phyloP scores from a whole-genome alignment of 805 yeast genomes.

The Saturnispora halmiae region DNA sequence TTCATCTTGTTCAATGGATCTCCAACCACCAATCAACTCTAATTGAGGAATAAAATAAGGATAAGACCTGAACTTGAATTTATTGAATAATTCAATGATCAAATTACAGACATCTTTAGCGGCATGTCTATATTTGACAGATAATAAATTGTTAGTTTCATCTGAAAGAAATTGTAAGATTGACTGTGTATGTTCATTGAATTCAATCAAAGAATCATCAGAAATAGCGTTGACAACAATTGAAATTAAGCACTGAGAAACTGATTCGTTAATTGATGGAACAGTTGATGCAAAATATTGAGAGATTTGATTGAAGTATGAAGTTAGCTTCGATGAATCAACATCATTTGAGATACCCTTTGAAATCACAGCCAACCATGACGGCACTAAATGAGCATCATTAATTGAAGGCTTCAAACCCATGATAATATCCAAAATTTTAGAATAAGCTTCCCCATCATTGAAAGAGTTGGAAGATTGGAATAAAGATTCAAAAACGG shows the following conservation, averaged over 20 bases:
- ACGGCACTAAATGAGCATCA: constrained; percentile 79
- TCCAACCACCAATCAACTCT: constrained; percentile 73
- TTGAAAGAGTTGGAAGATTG: constrained; percentile 44
- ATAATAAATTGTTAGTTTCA: constrained; percentile 43
- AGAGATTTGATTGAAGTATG: constrained; percentile 42
- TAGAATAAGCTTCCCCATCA: constrained; percentile 54
- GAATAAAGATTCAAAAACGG: constrained; percentile 75
- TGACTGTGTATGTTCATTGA: constrained; percentile 43
- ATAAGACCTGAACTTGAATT: constrained; percentile 54
- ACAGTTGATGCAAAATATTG: constrained; percentile 62
- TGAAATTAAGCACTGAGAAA: constrained; percentile 82
- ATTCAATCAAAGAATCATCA: constrained; percentile 45
- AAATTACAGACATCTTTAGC: constrained; percentile 67
- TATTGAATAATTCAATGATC: constrained; percentile 50
- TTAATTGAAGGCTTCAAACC: constrained; percentile 73
- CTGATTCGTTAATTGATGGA: constrained; percentile 57
- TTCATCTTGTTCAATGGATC: constrained; percentile 65
- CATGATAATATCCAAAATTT: constrained; percentile 60
- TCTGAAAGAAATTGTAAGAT: constrained; percentile 48
- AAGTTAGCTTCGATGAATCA: constrained; percentile 22
- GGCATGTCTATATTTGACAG: constrained; percentile 68
- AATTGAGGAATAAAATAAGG: constrained; percentile 64
- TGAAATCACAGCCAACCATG: constrained; percentile 93
- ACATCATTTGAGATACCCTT: constrained; percentile 40
- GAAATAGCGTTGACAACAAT: constrained; percentile 59